These are phyloP conservation scores for Pyropia yezoensis DNA, from an alignment of 23 red algal genomes.

Conservation along the genomic window DNA sequence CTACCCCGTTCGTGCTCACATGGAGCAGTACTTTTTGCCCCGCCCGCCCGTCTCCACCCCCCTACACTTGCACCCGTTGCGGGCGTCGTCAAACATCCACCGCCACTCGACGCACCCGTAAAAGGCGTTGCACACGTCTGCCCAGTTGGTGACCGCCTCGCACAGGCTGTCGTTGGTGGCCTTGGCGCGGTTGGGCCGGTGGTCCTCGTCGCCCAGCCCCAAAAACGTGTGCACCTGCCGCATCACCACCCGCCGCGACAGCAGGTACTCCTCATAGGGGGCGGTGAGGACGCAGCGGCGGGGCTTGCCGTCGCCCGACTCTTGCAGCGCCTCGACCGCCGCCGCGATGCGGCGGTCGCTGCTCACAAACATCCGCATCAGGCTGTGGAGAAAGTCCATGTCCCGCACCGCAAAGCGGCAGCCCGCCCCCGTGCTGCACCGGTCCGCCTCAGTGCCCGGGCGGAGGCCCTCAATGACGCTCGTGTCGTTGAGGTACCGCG, in stretches of 20 bases:
- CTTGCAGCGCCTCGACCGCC: slow-evolving; percentile 15
- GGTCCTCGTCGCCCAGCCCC: slow-evolving; percentile 35
- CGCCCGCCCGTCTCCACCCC: slow-evolving; percentile 22
- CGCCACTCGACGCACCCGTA: slow-evolving; percentile 49
- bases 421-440: slow-evolving; percentile 9
- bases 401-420: slow-evolving; percentile 39
- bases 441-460: slow-evolving; percentile 13
- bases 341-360: slow-evolving; percentile 30
- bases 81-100: slow-evolving; percentile 37
- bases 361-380: slow-evolving; percentile 33
- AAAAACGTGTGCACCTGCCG: slow-evolving; percentile 42
- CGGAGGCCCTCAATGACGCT: slow-evolving; percentile 38
- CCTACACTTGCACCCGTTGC: slow-evolving; percentile 45
- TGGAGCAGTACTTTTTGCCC: slow-evolving; percentile 1
- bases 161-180: slow-evolving; percentile 58
- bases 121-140: slow-evolving; percentile 45
- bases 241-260: slow-evolving; percentile 24
- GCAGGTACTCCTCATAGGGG: slow-evolving; percentile 61
- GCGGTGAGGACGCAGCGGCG: slow-evolving; percentile 13
- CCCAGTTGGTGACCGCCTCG: slow-evolving; percentile 53
- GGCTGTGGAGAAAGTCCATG: slow-evolving; percentile 23
- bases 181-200: slow-evolving; percentile 32
- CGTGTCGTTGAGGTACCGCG: slow-evolving; percentile 39
- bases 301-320: slow-evolving; percentile 12
- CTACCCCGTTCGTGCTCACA: no score